Evolutionary conservation across 768 basidiomycete species (phyloP).

Genomic region (Podaxis mareebaensis): DNA sequence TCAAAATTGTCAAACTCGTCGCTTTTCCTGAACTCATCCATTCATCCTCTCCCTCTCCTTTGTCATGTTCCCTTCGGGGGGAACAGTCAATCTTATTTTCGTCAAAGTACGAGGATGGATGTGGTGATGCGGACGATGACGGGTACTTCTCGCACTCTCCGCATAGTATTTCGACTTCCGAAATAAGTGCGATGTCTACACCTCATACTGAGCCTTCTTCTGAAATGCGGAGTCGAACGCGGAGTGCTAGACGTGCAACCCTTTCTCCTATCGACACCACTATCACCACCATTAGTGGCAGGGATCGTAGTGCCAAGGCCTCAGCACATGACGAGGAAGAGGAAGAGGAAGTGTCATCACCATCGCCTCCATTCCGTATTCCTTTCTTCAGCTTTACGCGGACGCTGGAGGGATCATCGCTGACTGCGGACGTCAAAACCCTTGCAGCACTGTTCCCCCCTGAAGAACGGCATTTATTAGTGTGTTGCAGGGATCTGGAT

Average conservation of each 20-base stretch:
- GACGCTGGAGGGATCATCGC: slow-evolving; percentile 72
- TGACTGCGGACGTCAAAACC: slow-evolving; percentile 69
- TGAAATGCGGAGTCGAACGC: no score
- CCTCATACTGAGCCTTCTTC: slow-evolving; percentile 43
- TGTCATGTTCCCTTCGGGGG: slow-evolving; percentile 13
- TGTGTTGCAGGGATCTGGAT: slow-evolving; percentile 71
- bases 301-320: background rate
- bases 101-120: background rate
- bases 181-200: slow-evolving; percentile 38
- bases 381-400: slow-evolving; percentile 82
- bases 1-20: slow-evolving; percentile 77
- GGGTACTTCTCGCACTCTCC: slow-evolving; percentile 67
- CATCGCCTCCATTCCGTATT: slow-evolving; percentile 30
- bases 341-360: slow-evolving; percentile 11
- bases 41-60: slow-evolving; percentile 22
- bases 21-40: slow-evolving; percentile 74
- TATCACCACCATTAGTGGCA: background rate
- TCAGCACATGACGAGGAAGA: background rate
- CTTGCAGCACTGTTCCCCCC: slow-evolving; percentile 72
- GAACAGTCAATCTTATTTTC: background rate
- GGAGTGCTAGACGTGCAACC: background rate
- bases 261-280: slow-evolving; percentile 13
- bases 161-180: slow-evolving; percentile 34
- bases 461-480: slow-evolving; percentile 72
- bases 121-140: slow-evolving; percentile 44